Base-by-base conservation (phyloP, 306 rosid species). In the Prosopis cineraria region DNA sequence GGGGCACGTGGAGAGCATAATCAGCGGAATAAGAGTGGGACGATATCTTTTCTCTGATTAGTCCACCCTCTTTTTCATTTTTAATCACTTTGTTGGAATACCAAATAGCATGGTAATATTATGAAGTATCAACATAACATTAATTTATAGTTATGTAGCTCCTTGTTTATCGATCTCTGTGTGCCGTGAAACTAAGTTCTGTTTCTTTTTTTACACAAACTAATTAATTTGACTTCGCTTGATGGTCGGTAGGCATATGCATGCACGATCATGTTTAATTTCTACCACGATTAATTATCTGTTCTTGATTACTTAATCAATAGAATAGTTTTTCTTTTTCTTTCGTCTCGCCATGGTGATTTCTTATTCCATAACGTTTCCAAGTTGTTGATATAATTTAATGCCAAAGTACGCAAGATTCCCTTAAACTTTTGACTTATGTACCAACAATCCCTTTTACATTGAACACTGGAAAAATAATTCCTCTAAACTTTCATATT, bases 1-100 rank as follows among this genome's bases (percentile, higher is more conserved):
- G 73, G 44, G 47, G 83, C 82, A 75, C 79, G 62, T 83, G 73
- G 87, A 78, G 22, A 75, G 75, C 90, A 66, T 75, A 80, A 78
- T 74, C 45, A 45, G 4, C 1, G 63, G 39, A 58, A 34, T 45
- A 66, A 50, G 55, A 50, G 83, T 62, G 79, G 83, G 78, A 44
- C 55, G 53, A 31, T n/a, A n/a, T 25, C 41, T 53, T 60, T 50
- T 27, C 44, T 7, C 56, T 53, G 65, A 43, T 69, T 27, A 63
- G 36, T 30, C 40, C n/a, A 29, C 37, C 5, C 66, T 59, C 33
- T 27, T 29, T 6, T 31, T 27, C 31, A 3, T 55, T 55, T 55
- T 24, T 2, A 27, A 25, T 70, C 77, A 52, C 27, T 39, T 31
- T 69, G 72, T 43, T 53, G 67, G 29, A 71, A 63, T 68, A 52